phyloP scores from a whole-genome alignment of 306 rosid genomes.

The Cucumis sativus region Cucumber_9930_V3 NC_026657.2:8220001-8220500 shows the following conservation, averaged over 20 bases:
- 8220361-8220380: not conserved
- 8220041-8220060: not conserved
- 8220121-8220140: not conserved
- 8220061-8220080: not conserved
- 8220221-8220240: no score
- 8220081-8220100: not conserved
- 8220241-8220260: no score
- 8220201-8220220: no score
- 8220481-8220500: conserved; percentile 92
- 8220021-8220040: not conserved
- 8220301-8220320: not conserved
- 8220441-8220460: not conserved
- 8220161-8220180: not conserved
- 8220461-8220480: conserved; percentile 22
- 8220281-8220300: not conserved
- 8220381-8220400: not conserved
- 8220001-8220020: not conserved
- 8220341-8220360: not conserved
- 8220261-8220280: not conserved
- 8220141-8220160: not conserved
- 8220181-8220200: not conserved
- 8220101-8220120: not conserved
- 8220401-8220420: not conserved
- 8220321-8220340: not conserved
- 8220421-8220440: not conserved